Evolutionary conservation across 768 basidiomycete species (phyloP).

Genomic region (Trametes coccinea): DNA sequence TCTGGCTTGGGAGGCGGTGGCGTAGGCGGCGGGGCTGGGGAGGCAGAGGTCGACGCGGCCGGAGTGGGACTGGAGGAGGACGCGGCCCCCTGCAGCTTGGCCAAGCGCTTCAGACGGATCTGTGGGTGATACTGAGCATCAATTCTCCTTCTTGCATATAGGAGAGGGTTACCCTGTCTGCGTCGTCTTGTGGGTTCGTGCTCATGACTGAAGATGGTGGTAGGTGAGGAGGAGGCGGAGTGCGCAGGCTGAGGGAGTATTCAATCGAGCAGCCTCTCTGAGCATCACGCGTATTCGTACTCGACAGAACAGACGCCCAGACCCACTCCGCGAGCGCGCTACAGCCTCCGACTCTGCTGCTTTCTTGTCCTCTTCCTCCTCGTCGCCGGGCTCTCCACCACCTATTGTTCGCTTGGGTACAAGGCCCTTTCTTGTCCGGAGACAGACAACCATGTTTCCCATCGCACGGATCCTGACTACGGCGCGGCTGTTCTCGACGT

Average conservation of each 20-base stretch:
- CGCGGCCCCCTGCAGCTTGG: slow-evolving; percentile 64
- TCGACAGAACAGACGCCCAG: slow-evolving; percentile 2
- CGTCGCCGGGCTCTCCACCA: too few species aligned
- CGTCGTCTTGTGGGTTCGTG: slow-evolving; percentile 65
- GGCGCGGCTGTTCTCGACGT: slow-evolving; percentile 55
- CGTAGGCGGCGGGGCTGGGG: slow-evolving; percentile 37
- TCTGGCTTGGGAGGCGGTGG: slow-evolving; percentile 30
- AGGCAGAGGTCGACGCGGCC: slow-evolving; percentile 39
- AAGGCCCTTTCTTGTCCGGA: too few species aligned
- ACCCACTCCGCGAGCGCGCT: slow-evolving; percentile 1
- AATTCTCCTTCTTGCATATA: not conserved
- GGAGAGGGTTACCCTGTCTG: slow-evolving; percentile 60
- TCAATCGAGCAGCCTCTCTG: not conserved
- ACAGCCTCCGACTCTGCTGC: too few species aligned
- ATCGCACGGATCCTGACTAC: slow-evolving; percentile 25
- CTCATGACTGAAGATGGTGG: slow-evolving; percentile 23
- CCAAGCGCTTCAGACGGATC: slow-evolving; percentile 92
- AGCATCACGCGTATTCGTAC: not conserved
- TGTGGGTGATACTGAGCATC: slow-evolving; percentile 31
- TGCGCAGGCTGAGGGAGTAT: not conserved
- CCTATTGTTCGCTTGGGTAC: too few species aligned
- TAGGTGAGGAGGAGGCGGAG: not conserved
- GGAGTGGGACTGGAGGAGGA: slow-evolving; percentile 37
- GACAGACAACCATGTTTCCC: slow-evolving; percentile 30
- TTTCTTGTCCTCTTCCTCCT: not conserved